These are phyloP conservation scores for Dothidotthia symphoricarpi DNA, from an alignment of 2,329 filamentous ascomycete genomes.

Conservation along the genomic window DNA sequence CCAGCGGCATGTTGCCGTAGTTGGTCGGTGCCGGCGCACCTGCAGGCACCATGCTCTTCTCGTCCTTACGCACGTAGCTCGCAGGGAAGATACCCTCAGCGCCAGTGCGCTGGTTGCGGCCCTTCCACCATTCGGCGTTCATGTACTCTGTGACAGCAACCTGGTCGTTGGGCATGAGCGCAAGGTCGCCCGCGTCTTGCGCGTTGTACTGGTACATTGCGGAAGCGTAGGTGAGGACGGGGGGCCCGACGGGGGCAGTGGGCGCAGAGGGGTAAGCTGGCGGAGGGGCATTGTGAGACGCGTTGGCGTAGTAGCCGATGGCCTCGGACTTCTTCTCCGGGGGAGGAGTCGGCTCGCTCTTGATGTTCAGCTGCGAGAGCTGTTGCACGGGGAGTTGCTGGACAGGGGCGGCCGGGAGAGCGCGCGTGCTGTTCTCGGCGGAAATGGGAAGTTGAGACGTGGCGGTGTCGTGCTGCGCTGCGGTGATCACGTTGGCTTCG, in stretches of 20 bases:
- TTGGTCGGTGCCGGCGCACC: conserved; percentile 54
- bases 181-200: conserved; percentile 77
- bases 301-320: conserved; percentile 43
- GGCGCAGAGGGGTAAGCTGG: conserved; percentile 49
- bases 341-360: conserved; percentile 27
- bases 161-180: conserved; percentile 75
- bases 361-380: conserved; percentile 35
- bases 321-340: conserved; percentile 43
- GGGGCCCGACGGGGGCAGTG: conserved; percentile 49
- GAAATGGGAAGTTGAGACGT: conserved; percentile 71
- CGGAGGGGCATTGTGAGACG: conserved; percentile 45
- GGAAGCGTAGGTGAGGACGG: conserved; percentile 68
- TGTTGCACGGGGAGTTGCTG: conserved; percentile 31
- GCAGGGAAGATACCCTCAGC: conserved; percentile 93
- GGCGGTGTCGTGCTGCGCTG: conserved; percentile 72
- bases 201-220: conserved; percentile 83
- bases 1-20: conserved; percentile 71
- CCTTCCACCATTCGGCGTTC: conserved; percentile 97
- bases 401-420: conserved; percentile 30
- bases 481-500: conserved; percentile 75
- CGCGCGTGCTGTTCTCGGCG: conserved; percentile 59
- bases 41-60: conserved; percentile 52
- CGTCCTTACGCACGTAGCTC: conserved; percentile 75
- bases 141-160: conserved; percentile 85
- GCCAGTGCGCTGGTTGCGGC: conserved; percentile 77